phyloP scores from a whole-genome alignment of 768 basidiomycete species.

The Mrakia gelida region DNA sequence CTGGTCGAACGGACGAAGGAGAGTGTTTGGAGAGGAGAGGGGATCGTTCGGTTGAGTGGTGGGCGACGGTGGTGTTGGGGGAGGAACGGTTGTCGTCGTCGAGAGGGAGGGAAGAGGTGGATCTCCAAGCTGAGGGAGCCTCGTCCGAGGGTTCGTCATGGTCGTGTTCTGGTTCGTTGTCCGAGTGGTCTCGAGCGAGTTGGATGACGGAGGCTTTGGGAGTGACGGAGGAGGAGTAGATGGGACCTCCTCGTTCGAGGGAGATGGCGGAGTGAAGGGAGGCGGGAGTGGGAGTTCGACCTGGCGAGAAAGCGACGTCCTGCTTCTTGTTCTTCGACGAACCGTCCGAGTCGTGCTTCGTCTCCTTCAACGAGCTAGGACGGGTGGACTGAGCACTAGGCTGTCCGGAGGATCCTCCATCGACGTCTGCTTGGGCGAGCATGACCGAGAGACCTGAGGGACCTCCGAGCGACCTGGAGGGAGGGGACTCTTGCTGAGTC shows the following conservation, averaged over 20 bases:
- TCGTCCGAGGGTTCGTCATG: slow-evolving; percentile 13
- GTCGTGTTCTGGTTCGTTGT: slow-evolving; percentile 12
- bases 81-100: neutral
- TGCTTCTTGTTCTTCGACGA: neutral
- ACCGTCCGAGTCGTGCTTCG: neutral
- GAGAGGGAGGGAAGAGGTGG: neutral
- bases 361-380: neutral
- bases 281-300: slow-evolving; percentile 6
- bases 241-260: neutral
- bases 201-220: slow-evolving; percentile 2
- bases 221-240: slow-evolving; percentile 9
- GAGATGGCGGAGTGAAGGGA: neutral
- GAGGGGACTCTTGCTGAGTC: neutral
- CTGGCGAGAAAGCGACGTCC: neutral
- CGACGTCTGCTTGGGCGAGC: slow-evolving; percentile 15
- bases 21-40: slow-evolving; percentile 15
- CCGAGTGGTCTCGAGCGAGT: neutral
- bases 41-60: slow-evolving; percentile 1
- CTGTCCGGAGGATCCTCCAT: neutral
- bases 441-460: slow-evolving; percentile 22
- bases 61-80: neutral
- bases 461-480: neutral
- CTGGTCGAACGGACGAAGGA: neutral
- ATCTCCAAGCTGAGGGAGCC: neutral
- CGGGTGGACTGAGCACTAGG: neutral